Base-by-base conservation (phyloP, 805 yeast species). In the Ogataea populi-albae region DNA sequence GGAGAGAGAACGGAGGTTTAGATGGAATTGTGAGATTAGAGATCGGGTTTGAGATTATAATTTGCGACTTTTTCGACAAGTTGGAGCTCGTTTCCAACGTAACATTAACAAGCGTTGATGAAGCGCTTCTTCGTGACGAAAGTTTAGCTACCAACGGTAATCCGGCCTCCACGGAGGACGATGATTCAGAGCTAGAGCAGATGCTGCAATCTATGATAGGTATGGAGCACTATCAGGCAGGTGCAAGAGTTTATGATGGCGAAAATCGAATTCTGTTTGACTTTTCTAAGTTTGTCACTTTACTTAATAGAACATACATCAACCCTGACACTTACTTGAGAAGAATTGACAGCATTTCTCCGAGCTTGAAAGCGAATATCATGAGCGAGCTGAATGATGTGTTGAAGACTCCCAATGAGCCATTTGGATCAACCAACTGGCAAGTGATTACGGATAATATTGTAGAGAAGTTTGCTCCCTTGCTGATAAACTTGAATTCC, bases 11-110 rank as follows among this genome's bases (percentile, higher is more conserved):
- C 12, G 73, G 72, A 35, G 61, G 60, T 6, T 55, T 79, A 16
- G 81, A 79, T 52, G 86, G 85, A 0, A 59, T 68, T 17, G 59
- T 79, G 5, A 60, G 86, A 45, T 62, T 78, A 14, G 85, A 79
- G 49, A 59, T 74, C 28, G 83, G 83, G 0, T 79, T 67, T 51
- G 86, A 79, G 51, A 64, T 78, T n/a, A 65, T 79, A 9, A 36
- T 79, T 9, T 79, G 86, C 57, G 76, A 78, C 48, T 77, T 79
- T 54, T 37, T 50, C n/a, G 68, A 65, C n/a, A 68, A 71, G 37
- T 29, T 75, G 5, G 66, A 66, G 38, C 43, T 77, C 22, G 65
- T 76, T 5, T 65, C 73, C 2, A 73, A 69, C 46, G 58, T 68
- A 3, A 61, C 75, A 0, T 41, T 74, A 28, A 49, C 59, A 3